Base-by-base conservation (phyloP, 2,329 filamentous ascomycete species). In the Pseudocercospora fijiensis region DNA sequence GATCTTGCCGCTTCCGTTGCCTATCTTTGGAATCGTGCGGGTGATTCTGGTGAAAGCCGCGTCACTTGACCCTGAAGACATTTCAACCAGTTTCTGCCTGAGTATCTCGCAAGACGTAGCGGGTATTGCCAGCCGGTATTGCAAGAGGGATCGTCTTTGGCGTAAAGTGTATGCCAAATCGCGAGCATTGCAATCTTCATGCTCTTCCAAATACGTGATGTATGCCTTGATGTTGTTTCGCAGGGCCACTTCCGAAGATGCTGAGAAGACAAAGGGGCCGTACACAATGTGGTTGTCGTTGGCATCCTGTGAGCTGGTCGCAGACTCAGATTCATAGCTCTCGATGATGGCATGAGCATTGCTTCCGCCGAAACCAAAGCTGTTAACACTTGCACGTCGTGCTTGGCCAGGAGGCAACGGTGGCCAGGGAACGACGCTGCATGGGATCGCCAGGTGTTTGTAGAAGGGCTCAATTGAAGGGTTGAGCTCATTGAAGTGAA, bases 381-480 rank as follows among this genome's bases (percentile, higher is more conserved):
- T 64, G 61, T 74, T 74, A 20, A 70, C 58, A 28, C 64, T 65
- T 13, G 66, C 66, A 6, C 66, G 62, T 20, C 60, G 20, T 52
- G 8, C 27, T 28, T 28, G 27, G 8, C 49, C 49, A 18, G 60
- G 10, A 30, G 27, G n/a, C 13, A 37, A 18, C 41, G 72, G 63
- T 0, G 76, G 77, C 13, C 75, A 76, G 16, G 72, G 73, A 2
- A 72, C 10, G 16, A 57, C 45, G 27, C 43, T 33, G 9, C 55
- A 66, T 4, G 64, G 65, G 2, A 73, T 59, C 27, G 64, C 20
- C 2, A 71, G 45, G n/a, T 61, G 58, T 13, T 65, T 30, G 22
- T 67, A 65, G 18, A 60, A 68, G 4, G 67, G 64, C 11, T 30
- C 61, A 0, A 85, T 65, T 11, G 65, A 58, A 11, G 68, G 68